Evolutionary conservation across 73 alveolate species (phyloP).

Genomic region (Tetrahymena malaccensis): DNA sequence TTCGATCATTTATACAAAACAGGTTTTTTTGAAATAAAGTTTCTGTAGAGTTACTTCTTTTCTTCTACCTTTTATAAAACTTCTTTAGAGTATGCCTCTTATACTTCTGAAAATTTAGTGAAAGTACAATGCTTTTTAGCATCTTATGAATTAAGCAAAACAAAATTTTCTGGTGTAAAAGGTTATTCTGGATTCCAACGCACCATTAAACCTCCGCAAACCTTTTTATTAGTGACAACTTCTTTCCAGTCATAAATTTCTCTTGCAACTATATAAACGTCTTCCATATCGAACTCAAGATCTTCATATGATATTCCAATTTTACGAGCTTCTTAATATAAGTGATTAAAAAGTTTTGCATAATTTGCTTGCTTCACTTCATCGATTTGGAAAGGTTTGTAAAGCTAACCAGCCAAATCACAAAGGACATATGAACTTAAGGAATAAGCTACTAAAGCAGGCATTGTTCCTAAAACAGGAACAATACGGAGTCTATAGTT

Average conservation of each 20-base stretch:
- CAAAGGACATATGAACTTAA: constrained; percentile 48
- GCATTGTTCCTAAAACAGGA: constrained; percentile 80
- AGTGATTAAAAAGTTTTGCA: not conserved
- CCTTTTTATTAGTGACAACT: not conserved
- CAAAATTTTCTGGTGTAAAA: not conserved
- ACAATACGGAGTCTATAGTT: constrained; percentile 69
- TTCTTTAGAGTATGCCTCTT: not conserved
- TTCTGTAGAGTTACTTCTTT: not conserved
- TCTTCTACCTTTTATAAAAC: not conserved
- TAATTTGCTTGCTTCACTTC: not conserved
- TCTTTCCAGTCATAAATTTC: not conserved
- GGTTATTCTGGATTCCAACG: not conserved
- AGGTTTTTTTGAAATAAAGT: not conserved
- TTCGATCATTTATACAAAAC: not conserved
- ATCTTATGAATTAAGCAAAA: not conserved
- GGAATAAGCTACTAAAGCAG: constrained; percentile 73
- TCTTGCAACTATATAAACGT: not conserved
- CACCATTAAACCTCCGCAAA: not conserved
- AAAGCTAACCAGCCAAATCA: constrained; percentile 25
- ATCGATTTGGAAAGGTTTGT: not conserved
- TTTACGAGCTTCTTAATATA: not conserved
- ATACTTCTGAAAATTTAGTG: not conserved
- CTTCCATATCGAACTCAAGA: not conserved
- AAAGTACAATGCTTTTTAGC: not conserved
- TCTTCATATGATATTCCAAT: not conserved